Conservation (phyloP, 2,329 filamentous ascomycete genomes). For the Calycina marina region DNA sequence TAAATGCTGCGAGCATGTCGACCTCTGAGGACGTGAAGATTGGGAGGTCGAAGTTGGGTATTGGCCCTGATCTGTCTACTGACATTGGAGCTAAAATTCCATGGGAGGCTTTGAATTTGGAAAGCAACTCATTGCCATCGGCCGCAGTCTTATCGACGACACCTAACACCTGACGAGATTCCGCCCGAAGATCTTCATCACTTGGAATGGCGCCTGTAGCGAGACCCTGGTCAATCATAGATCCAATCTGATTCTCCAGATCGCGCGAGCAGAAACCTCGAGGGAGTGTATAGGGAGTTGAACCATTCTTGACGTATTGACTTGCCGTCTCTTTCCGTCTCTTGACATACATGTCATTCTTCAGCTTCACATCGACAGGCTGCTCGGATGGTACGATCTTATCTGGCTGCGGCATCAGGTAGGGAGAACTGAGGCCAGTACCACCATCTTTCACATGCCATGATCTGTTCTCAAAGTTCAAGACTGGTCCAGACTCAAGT, state of each 20-base stretch:
- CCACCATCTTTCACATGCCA: conserved; percentile 38
- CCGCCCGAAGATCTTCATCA: conserved; percentile 31
- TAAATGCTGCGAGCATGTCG: conserved; percentile 11
- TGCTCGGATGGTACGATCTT: conserved; percentile 23
- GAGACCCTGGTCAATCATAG: conserved; percentile 31
- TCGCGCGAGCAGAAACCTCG: conserved; percentile 43
- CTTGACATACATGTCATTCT: conserved; percentile 25
- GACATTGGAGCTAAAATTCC: conserved; percentile 1
- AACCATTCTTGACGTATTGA: conserved; percentile 32
- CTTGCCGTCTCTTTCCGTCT: conserved; percentile 31
- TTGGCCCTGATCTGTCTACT: conserved; percentile 1
- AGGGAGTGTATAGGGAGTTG: conserved; percentile 30
- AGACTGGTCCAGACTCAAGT: conserved; percentile 33
- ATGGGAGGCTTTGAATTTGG: conserved; percentile 29
- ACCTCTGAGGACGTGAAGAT: conserved; percentile 10
- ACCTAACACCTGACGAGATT: conserved; percentile 34
- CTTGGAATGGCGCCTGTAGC: conserved; percentile 29
- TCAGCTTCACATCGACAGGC: conserved; percentile 18
- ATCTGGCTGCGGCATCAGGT: conserved; percentile 26
- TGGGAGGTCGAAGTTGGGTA: not conserved
- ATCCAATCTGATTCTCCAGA: conserved; percentile 37
- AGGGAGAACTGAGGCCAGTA: conserved; percentile 40
- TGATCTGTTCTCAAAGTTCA: conserved; percentile 22
- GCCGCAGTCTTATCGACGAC: conserved; percentile 32
- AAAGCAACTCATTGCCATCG: conserved; percentile 36